Evolutionary conservation across 495 filamentous ascomycete species (phyloP), one percentile per base, ranked within the genome.

Genomic region (Xylaria palmicola): DNA sequence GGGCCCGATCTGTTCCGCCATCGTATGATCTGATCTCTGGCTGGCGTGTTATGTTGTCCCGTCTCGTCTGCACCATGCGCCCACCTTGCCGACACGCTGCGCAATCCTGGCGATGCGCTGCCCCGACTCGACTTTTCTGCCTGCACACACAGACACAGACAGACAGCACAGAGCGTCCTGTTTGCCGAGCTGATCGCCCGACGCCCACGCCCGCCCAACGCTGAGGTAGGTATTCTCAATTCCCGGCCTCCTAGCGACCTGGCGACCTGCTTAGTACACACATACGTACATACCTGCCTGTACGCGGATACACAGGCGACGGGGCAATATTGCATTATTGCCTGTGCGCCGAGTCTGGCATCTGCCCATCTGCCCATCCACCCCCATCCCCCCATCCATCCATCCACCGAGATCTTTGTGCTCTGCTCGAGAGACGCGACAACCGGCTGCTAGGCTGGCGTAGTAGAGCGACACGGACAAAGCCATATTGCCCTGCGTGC

Each of bases 1-100:
- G 58, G 36, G 58, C 59, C 68, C 64, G 65, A 68, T 68, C 63
- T 41, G 34, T 57, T 57, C 60, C 60, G 60, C 60, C 60, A 62
- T 62, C 60, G 60, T 62, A 62, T 62, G 60, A 62, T 62, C 53
- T 61, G 59, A 61, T 40, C 57, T 34, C 57, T 62, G 36, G 50
- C 59, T n/a, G n/a, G n/a, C n/a, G n/a, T n/a, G n/a, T n/a, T n/a
- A 29, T 34, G 39, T 60, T 62, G 26, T 56, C 32, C 51, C 19
- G 36, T 24, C 2, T 27, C 27, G 26, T 19, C 10, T 29, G 19
- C 40, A 34, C 29, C 59, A 44, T 34, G 36, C 40, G 49, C 24
- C 27, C 45, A 45, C 26, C 39, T 54, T 44, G 36, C 58, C 58
- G 49, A 51, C 58, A 43, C 44, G 34, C 34, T 32, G 7, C 20